Base-by-base conservation (phyloP, 371 early-diverging fungal genomes). In the Apophysomyces trapeziformis region DNA sequence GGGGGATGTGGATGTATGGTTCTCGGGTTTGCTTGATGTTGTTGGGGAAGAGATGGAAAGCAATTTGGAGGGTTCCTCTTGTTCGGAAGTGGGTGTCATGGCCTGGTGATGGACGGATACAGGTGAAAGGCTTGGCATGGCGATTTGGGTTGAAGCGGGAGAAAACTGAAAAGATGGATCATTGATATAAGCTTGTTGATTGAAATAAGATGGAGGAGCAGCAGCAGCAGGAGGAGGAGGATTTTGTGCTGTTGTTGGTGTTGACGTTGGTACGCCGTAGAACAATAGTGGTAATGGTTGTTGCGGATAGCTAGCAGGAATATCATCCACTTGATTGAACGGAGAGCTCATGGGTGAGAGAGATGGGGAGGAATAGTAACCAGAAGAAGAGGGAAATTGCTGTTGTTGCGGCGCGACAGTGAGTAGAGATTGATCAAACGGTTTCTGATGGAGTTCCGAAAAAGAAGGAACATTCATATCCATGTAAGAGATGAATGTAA, bases 371-470 rank as follows among this genome's bases (percentile, higher is more conserved):
- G 54, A 18, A 18, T 21, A 50, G 16, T 50, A 50, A 11, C 21
- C 16, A 11, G 18, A 21, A 21, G 54, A 18, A 21, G 21, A 50
- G 41, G 41, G 13, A 41, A 41, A 41, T 4, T 41, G 50, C 16
- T 18, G 38, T 41, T 56, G 57, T 41, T 57, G 58, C 35, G 58
- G 43, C 36, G 44, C 58, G 8, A 44, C 46, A 6, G 46, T 39
- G 18, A 26, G 58, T n/a, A 45, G 46, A 58, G 45, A 32, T 38
- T 18, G 57, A 54, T 67, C 67, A 45, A 67, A 36, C 14, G 67
- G 45, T 57, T 61, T 67, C 38, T 61, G 62, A 58, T 67, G 67
- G 8, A 67, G 41, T n/a, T 67, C 67, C n/a, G 67, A 58, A 41
- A 62, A 67, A 13, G 67, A 66, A 50, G 46, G 46, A 41, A 16